phyloP scores from a whole-genome alignment of 2,329 filamentous ascomycete species.

The Fusarium sp. region DNA sequence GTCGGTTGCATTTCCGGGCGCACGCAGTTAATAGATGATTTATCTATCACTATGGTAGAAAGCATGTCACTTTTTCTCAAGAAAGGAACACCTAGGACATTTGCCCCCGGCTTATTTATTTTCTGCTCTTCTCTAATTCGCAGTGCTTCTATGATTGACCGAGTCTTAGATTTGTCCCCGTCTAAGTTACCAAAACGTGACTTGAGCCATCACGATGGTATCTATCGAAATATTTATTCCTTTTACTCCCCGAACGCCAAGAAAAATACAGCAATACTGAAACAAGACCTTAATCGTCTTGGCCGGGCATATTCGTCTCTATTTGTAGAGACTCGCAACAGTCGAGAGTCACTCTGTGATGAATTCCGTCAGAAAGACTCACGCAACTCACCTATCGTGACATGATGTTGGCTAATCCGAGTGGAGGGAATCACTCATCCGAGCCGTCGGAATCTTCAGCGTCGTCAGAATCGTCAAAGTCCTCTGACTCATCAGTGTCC shows the following conservation, averaged over 20 bases:
- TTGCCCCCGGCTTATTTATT: slow-evolving; percentile 5
- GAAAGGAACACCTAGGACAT: slow-evolving; percentile 11
- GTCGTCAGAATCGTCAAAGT: not conserved
- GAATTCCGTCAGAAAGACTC: not conserved
- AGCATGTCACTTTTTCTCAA: slow-evolving; percentile 4
- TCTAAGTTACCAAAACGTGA: slow-evolving; percentile 20
- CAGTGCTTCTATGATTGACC: not conserved
- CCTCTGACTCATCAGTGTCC: not conserved
- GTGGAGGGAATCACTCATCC: not conserved
- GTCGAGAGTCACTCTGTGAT: not conserved
- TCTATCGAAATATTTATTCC: not conserved
- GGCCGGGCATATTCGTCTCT: not conserved
- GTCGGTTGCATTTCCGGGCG: slow-evolving; percentile 16
- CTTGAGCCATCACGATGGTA: not conserved
- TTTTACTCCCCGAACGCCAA: not conserved
- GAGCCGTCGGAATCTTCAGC: not conserved
- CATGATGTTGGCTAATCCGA: not conserved
- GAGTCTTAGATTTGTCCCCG: not conserved
- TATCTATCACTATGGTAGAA: slow-evolving; percentile 17
- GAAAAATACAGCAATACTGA: not conserved
- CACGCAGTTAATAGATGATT: slow-evolving; percentile 20
- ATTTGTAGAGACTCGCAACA: slow-evolving; percentile 3
- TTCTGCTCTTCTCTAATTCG: not conserved
- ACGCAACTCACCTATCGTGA: not conserved
- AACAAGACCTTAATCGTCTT: not conserved